Evolutionary conservation across 140 eudicot species (phyloP).

Genomic region (Ambrosia hybrid): DNA sequence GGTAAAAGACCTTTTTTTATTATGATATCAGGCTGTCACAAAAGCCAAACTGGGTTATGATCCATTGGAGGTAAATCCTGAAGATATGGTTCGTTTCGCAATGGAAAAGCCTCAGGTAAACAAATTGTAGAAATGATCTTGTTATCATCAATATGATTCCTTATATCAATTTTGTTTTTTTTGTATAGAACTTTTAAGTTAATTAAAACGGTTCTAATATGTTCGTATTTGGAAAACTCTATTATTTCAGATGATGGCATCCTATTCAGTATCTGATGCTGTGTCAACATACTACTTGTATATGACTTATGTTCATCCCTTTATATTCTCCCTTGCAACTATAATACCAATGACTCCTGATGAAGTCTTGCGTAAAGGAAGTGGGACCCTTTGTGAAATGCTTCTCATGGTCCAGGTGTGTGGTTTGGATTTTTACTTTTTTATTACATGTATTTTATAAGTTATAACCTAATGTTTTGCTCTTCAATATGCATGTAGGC

Average conservation of each 20-base stretch:
- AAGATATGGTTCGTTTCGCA: conserved; percentile 98
- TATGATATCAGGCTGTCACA: conserved; percentile 79
- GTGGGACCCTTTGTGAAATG: conserved; percentile 99
- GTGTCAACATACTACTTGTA: conserved; percentile 97
- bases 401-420: conserved; percentile 99
- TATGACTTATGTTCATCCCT: conserved; percentile 99
- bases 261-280: conserved; percentile 99
- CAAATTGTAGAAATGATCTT: conserved; percentile 11
- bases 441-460: background rate
- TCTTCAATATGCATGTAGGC: conserved; percentile 58
- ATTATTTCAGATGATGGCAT: conserved; percentile 93
- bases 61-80: conserved; percentile 97
- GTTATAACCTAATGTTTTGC: conserved; percentile 13
- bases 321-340: conserved; percentile 97
- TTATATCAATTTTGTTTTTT: background rate
- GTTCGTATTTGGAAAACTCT: conserved; percentile 13
- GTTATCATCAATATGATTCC: background rate
- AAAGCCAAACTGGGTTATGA: conserved; percentile 96
- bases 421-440: conserved; percentile 17
- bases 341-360: conserved; percentile 99
- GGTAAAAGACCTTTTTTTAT: background rate
- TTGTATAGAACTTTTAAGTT: conserved; percentile 3
- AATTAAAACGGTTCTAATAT: conserved; percentile 14
- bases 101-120: conserved; percentile 94
- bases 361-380: conserved; percentile 98